Conservation (phyloP, 1,139 yeast genomes). For the Diutina sp. region DNA sequence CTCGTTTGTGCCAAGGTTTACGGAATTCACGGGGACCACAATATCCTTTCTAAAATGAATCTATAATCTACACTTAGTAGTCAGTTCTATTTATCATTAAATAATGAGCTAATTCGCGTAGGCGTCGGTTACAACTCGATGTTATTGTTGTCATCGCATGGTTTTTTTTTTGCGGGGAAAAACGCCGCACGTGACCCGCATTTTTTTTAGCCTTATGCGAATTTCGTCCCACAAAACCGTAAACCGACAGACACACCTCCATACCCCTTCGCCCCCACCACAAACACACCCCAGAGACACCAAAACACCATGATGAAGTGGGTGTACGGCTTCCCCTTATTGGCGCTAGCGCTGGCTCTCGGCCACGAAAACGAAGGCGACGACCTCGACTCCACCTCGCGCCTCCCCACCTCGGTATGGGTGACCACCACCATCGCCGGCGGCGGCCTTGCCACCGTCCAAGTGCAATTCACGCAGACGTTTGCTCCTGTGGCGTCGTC, state of each 20-base stretch:
- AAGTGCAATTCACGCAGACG: conserved; percentile 33
- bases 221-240: not conserved
- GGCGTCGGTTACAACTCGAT: no score
- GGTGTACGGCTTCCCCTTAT: not conserved
- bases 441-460: conserved; percentile 29
- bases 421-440: conserved; percentile 32
- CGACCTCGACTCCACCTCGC: not conserved
- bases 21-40: no score
- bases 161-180: no score
- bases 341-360: not conserved
- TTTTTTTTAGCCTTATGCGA: not conserved
- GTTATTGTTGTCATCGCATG: no score
- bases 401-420: conserved; percentile 31
- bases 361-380: not conserved
- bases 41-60: no score
- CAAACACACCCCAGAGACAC: no score
- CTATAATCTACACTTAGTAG: no score
- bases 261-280: not conserved
- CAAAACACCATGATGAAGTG: not conserved
- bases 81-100: no score
- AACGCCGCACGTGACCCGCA: not conserved
- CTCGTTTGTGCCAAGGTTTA: not conserved
- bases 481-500: conserved; percentile 21
- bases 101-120: no score
- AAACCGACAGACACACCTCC: not conserved